phyloP scores from a whole-genome alignment of 306 rosid species.

The Prunus mume region DNA sequence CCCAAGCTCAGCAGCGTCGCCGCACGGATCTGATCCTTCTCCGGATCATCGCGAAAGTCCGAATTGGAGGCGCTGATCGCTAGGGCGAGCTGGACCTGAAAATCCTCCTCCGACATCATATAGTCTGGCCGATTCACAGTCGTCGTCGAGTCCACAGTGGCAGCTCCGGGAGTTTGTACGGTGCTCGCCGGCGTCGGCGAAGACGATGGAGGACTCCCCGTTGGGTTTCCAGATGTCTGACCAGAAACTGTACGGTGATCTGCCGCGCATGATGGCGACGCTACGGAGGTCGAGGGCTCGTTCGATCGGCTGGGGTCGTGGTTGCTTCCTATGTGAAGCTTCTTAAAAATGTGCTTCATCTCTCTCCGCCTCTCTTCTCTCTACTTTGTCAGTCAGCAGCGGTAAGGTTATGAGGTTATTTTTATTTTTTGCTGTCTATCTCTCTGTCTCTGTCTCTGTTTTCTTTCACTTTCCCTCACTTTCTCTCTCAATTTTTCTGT shows the following conservation, averaged over 20 bases:
- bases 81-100: slow-evolving; percentile 94
- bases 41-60: slow-evolving; percentile 73
- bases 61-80: slow-evolving; percentile 99
- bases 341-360: slow-evolving; percentile 99
- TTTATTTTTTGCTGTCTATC: neutral
- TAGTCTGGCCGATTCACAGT: slow-evolving; percentile 53
- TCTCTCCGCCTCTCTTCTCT: slow-evolving; percentile 6
- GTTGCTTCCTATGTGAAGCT: slow-evolving; percentile 84
- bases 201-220: slow-evolving; percentile 46
- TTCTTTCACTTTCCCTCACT: too few species aligned
- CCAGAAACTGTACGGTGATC: slow-evolving; percentile 38
- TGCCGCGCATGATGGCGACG: slow-evolving; percentile 42
- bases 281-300: slow-evolving; percentile 43
- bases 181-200: slow-evolving; percentile 32
- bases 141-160: slow-evolving; percentile 4
- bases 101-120: slow-evolving; percentile 92
- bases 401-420: neutral
- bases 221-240: slow-evolving; percentile 39
- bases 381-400: neutral
- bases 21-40: slow-evolving; percentile 91
- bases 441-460: neutral
- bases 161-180: slow-evolving; percentile 8
- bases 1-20: slow-evolving; percentile 86
- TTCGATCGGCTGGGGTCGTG: slow-evolving; percentile 75
- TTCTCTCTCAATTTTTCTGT: neutral